These are phyloP conservation scores for Paragyromitra xinjiangensis DNA, from an alignment of 495 filamentous ascomycete genomes.

Conservation along the genomic window DNA sequence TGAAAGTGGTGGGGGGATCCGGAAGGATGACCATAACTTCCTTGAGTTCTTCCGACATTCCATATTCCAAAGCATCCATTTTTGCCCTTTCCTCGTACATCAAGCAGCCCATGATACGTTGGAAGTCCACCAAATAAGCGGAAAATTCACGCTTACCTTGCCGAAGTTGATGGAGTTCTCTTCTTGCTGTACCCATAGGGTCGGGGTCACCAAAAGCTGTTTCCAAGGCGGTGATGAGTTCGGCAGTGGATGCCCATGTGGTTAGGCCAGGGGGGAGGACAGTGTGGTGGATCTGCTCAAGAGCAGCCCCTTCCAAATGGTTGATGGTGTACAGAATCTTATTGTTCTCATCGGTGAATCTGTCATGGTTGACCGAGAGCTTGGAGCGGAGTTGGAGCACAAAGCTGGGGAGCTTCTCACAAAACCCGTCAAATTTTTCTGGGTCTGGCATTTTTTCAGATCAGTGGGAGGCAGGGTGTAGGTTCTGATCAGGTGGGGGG, in stretches of 20 bases:
- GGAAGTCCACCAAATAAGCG: too few relatives aligned
- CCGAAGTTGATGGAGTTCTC: background rate
- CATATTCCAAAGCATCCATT: background rate
- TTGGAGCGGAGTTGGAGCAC: background rate
- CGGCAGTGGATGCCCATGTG: background rate
- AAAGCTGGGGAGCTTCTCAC: background rate
- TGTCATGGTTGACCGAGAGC: background rate
- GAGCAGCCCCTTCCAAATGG: background rate
- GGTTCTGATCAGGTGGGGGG: too few relatives aligned
- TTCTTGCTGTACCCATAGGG: background rate
- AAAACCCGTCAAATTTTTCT: background rate
- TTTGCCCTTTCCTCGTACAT: background rate
- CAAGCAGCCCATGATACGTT: background rate
- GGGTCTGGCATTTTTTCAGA: background rate
- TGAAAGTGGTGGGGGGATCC: too few relatives aligned
- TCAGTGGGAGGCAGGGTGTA: background rate
- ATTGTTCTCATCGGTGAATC: background rate
- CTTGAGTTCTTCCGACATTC: too few relatives aligned
- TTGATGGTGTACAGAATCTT: background rate
- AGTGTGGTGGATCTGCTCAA: background rate
- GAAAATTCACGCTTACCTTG: background rate
- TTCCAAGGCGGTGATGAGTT: background rate
- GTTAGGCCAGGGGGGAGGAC: background rate
- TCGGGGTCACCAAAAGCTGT: background rate
- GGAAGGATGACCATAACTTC: too few relatives aligned